These are phyloP conservation scores for Leccinum broughii DNA, from an alignment of 768 basidiomycete genomes.

Conservation along the genomic window DNA sequence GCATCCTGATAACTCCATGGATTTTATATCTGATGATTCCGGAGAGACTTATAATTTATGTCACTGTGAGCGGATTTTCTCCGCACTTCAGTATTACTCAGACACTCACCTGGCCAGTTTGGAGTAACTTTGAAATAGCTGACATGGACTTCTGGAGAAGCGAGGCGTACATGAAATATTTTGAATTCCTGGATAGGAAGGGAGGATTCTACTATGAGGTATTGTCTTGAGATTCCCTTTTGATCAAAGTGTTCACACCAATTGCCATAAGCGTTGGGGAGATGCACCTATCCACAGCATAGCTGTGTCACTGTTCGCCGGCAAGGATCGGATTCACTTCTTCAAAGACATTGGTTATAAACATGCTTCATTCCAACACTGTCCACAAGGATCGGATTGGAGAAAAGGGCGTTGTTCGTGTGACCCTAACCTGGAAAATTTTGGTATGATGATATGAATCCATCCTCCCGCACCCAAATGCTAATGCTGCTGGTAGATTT, in stretches of 20 bases:
- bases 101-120: conserved; percentile 50
- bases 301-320: conserved; percentile 85
- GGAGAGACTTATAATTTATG: conserved; percentile 66
- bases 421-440: conserved; percentile 61
- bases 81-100: background rate
- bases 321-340: conserved; percentile 90
- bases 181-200: conserved; percentile 72
- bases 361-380: conserved; percentile 94
- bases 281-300: conserved; percentile 94
- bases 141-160: conserved; percentile 82
- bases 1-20: conserved; percentile 56
- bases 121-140: conserved; percentile 94
- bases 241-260: conserved; percentile 6
- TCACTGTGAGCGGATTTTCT: conserved; percentile 47
- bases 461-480: background rate
- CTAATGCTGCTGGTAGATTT: conserved; percentile 25
- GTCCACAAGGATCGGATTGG: conserved; percentile 77
- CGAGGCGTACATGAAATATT: conserved; percentile 80
- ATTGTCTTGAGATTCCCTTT: background rate
- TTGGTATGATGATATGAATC: conserved; percentile 48
- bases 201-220: conserved; percentile 94
- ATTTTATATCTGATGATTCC: conserved; percentile 65
- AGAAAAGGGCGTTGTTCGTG: conserved; percentile 86
- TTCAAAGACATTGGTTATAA: conserved; percentile 94
- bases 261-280: conserved; percentile 71